phyloP scores from a whole-genome alignment of 2,329 filamentous ascomycete genomes.

The Elsinoe perseae region DNA sequence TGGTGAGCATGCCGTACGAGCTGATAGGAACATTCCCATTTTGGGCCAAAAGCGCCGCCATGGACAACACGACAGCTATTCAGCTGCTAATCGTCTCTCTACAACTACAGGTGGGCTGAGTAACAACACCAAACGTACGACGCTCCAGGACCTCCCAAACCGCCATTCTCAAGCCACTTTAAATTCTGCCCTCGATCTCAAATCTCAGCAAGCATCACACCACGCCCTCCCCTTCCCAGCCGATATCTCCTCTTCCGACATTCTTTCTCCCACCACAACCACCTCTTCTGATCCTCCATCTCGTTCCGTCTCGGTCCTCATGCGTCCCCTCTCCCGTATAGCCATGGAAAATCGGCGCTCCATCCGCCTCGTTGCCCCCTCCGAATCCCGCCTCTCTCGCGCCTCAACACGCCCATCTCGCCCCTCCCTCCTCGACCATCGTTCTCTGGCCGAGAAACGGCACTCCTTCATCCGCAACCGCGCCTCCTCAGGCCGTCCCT shows the following conservation, averaged over 20 bases:
- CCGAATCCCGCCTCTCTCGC: constrained; percentile 21
- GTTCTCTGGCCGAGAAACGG: constrained; percentile 35
- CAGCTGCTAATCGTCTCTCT: constrained; percentile 31
- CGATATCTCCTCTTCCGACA: constrained; percentile 35
- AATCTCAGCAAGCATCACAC: constrained; percentile 26
- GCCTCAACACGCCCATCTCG: neutral
- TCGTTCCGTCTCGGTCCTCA: constrained; percentile 23
- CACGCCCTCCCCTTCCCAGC: constrained; percentile 32
- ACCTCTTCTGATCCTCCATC: constrained; percentile 20
- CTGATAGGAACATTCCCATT: constrained; percentile 33
- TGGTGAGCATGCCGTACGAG: constrained; percentile 32
- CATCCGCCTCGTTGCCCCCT: constrained; percentile 33
- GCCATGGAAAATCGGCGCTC: constrained; percentile 32
- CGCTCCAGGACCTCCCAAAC: constrained; percentile 25
- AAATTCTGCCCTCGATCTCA: constrained; percentile 24
- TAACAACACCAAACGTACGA: constrained; percentile 23
- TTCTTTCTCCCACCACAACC: constrained; percentile 30
- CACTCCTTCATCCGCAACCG: constrained; percentile 38
- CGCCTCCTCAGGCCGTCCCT: constrained; percentile 31
- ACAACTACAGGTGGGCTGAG: constrained; percentile 27
- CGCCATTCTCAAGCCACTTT: constrained; percentile 23
- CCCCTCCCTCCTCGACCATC: constrained; percentile 29
- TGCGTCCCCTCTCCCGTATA: constrained; percentile 21
- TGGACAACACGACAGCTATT: constrained; percentile 38
- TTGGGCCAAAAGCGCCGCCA: constrained; percentile 31